Evolutionary conservation across 2,329 filamentous ascomycete species (phyloP), one percentile per base, ranked within the genome.

Genomic region (Aspergillus sp.): DNA sequence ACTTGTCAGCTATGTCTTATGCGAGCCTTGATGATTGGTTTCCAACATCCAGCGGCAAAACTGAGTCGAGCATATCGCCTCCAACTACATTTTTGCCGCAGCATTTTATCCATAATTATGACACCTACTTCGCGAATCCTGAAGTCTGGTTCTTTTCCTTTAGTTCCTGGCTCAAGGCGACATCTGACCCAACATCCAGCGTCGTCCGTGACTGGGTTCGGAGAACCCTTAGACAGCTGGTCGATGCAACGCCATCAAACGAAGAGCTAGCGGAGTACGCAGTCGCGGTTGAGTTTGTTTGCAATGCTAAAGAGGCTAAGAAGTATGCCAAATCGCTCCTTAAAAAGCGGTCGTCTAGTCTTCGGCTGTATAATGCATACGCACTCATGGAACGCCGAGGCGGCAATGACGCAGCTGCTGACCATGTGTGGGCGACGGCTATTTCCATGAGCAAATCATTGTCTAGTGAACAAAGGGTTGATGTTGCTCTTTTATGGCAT

Each of bases 361-460:
- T 90, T 3, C 77, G 80, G 14, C 77, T 97, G 0, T 97, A 96
- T 73, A 89, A 91, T 64, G 85, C 87, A 0, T 96, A 93, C 68
- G 90, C 89, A 0, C 75, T 91, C 14, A 84, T 91, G 3, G 90
- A 96, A 72, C 80, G 76, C 63, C 77, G 79, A 1, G 82, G 81
- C 31, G 84, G 81, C 0, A 87, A 88, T 23, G 64, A 69, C 1
- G 79, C 84, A 0, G 77, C 85, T 47, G 87, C 89, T 4, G 76
- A 80, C 21, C 86, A 84, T 52, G 86, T 95, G 0, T 83, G 93
- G 66, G 71, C 80, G 1, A 88, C 88, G 1, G 87, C 90, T 2
- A 77, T 91, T n/a, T 78, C 78, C 3, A 84, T 87, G 80, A 79
- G 75, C 54, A 68, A 69, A n/a, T 74, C 67, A 2, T 75, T 81